Percentiles rank a stretch among this genome's conserved stretches.
Conservation (phyloP, 441 rosid genomes). For the Omphalea diandra region DNA sequence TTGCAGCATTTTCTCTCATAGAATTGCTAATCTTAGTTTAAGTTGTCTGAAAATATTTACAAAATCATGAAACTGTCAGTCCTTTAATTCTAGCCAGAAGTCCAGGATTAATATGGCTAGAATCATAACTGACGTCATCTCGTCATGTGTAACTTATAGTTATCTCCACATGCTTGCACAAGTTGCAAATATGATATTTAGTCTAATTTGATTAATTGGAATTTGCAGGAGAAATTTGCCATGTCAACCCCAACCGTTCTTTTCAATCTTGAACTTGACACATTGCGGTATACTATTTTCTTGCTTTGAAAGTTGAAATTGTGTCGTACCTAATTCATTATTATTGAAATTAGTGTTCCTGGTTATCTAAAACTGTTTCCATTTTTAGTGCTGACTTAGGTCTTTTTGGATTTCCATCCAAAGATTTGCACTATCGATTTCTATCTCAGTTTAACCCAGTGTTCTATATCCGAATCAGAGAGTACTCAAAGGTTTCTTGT, state of each 20-base stretch:
- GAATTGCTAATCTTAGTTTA: not conserved
- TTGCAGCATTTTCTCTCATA: not conserved
- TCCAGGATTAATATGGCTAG: not conserved
- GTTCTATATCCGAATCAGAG: constrained; percentile 83
- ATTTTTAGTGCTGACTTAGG: constrained; percentile 90
- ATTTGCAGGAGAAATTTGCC: constrained; percentile 75
- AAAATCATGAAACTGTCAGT: not conserved
- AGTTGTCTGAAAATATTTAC: not conserved
- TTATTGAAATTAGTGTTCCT: constrained; percentile 15
- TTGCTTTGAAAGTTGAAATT: constrained; percentile 9
- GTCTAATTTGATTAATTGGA: constrained; percentile 17
- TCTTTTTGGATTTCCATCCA: constrained; percentile 82
- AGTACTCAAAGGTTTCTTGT: constrained; percentile 81
- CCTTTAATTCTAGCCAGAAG: constrained; percentile 1
- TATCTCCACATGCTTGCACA: not conserved
- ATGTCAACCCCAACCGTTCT: constrained; percentile 75
- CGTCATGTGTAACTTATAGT: not conserved
- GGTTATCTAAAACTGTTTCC: constrained; percentile 25
- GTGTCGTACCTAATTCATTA: constrained; percentile 11
- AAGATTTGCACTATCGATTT: constrained; percentile 90
- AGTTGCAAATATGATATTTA: not conserved
- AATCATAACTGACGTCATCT: not conserved
- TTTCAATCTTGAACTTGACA: constrained; percentile 94
- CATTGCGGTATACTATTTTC: constrained; percentile 63
- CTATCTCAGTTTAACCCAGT: constrained; percentile 85